Conservation (phyloP, 352 stramenopile species). For the Phytophthora nicotianae region DNA sequence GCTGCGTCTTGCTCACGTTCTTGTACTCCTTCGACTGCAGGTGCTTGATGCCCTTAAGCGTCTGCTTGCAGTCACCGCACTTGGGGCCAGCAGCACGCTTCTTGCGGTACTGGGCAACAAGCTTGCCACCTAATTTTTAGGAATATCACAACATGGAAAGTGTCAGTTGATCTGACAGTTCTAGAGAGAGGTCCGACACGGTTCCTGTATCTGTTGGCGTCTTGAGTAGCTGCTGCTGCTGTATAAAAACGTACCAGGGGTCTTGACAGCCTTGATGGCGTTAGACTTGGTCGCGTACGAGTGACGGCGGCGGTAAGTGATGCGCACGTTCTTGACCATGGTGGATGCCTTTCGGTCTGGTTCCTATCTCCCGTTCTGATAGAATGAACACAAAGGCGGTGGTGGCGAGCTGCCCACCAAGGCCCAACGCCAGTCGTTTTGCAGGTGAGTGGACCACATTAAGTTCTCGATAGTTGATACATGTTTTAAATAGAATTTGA, state of each 20-base stretch:
- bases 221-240: neutral
- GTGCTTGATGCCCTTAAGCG: conserved; percentile 92
- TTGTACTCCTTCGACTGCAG: conserved; percentile 75
- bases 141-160: neutral
- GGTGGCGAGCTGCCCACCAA: conserved; percentile 27
- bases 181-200: neutral
- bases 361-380: conserved; percentile 78
- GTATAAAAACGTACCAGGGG: conserved; percentile 83
- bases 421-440: conserved; percentile 63
- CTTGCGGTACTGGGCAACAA: conserved; percentile 94
- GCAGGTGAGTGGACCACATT: conserved; percentile 24
- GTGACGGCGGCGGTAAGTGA: conserved; percentile 96
- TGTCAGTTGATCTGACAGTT: conserved; percentile 7
- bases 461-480: neutral
- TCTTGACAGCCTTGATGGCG: conserved; percentile 94
- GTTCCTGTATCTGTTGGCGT: conserved; percentile 3
- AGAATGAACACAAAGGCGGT: conserved; percentile 42
- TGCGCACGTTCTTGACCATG: conserved; percentile 95
- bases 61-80: conserved; percentile 97
- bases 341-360: conserved; percentile 53
- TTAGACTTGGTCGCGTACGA: conserved; percentile 97
- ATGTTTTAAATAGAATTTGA: neutral
- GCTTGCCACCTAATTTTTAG: conserved; percentile 75
- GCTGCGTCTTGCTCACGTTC: conserved; percentile 89
- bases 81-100: conserved; percentile 95